phyloP scores from a whole-genome alignment of 352 stramenopile species.

The Globisporangium abappressorium region DNA sequence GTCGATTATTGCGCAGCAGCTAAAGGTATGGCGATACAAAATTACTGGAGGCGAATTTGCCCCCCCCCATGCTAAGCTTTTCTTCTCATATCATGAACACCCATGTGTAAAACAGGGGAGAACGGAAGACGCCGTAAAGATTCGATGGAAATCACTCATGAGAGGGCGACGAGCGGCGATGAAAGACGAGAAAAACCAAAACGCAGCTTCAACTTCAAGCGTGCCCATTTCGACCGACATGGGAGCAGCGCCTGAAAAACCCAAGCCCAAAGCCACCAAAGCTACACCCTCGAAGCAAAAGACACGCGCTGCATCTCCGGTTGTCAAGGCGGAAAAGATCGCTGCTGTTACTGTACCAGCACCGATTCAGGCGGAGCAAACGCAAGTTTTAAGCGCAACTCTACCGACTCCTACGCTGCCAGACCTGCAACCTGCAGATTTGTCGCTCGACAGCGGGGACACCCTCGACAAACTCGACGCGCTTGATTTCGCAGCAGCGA shows the following conservation, averaged over 20 bases:
- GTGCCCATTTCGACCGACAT: constrained; percentile 3
- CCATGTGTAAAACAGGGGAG: constrained; percentile 44
- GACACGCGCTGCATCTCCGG: constrained; percentile 29
- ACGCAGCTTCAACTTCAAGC: neutral
- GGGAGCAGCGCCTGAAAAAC: constrained; percentile 20
- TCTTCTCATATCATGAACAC: neutral
- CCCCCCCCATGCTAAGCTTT: neutral
- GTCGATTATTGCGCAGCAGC: constrained; percentile 90
- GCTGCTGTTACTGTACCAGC: neutral
- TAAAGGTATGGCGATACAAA: constrained; percentile 53
- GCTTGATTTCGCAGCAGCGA: constrained; percentile 28
- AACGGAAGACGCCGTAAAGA: constrained; percentile 93
- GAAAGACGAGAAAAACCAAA: constrained; percentile 58
- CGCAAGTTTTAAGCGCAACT: constrained; percentile 4
- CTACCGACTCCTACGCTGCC: neutral
- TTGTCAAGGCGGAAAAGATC: constrained; percentile 24
- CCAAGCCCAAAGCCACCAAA: constrained; percentile 34
- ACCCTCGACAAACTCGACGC: constrained; percentile 19
- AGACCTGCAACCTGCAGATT: constrained; percentile 12
- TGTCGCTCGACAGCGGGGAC: constrained; percentile 14
- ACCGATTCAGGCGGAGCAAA: constrained; percentile 6
- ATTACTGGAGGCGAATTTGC: neutral
- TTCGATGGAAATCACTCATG: constrained; percentile 92
- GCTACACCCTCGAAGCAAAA: constrained; percentile 40
- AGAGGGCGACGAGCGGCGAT: constrained; percentile 60